Percentiles rank a stretch among this genome's conserved stretches.
phyloP scores from a whole-genome alignment of 2,329 filamentous ascomycete species.

The Aspergillus jensenii region DNA sequence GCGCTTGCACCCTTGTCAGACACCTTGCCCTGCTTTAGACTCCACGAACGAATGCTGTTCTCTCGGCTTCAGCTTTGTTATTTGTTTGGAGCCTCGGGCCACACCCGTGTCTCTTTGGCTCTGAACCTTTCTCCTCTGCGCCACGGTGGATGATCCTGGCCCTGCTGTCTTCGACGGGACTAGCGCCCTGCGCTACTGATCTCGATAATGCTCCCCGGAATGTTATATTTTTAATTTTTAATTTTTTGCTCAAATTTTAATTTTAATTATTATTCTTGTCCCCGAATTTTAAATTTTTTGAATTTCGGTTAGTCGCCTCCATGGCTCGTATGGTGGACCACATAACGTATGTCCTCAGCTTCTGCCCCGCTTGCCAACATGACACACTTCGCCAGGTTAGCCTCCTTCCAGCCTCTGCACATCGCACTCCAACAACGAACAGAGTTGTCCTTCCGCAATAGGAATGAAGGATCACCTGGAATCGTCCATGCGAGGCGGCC shows the following conservation, averaged over 20 bases:
- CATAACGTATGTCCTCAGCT: constrained; percentile 3
- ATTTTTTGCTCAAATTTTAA: not conserved
- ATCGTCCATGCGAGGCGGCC: not conserved
- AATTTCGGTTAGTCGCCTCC: not conserved
- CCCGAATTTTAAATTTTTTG: not conserved
- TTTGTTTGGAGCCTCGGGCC: too few relatives aligned
- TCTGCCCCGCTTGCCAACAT: constrained; percentile 19
- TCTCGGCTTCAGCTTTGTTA: too few relatives aligned
- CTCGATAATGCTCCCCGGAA: constrained; percentile 3
- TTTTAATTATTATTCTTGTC: not conserved
- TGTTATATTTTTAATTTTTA: constrained; percentile 11
- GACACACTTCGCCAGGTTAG: constrained; percentile 10
- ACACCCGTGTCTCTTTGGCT: too few relatives aligned
- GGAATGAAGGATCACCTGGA: not conserved
- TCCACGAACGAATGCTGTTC: too few relatives aligned
- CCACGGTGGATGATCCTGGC: too few relatives aligned
- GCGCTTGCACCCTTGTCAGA: constrained; percentile 14
- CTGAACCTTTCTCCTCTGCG: too few relatives aligned
- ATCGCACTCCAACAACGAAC: not conserved
- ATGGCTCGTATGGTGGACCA: constrained; percentile 2
- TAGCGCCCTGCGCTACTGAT: constrained; percentile 8
- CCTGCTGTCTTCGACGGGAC: constrained; percentile 4
- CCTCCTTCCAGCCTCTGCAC: not conserved
- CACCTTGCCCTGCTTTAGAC: too few relatives aligned
- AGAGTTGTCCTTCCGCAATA: not conserved